A percentile compares a stretch with the other conserved stretches of the same genome.
phyloP scores from a whole-genome alignment of 768 basidiomycete species.

The Pleurotus eryngii region DNA sequence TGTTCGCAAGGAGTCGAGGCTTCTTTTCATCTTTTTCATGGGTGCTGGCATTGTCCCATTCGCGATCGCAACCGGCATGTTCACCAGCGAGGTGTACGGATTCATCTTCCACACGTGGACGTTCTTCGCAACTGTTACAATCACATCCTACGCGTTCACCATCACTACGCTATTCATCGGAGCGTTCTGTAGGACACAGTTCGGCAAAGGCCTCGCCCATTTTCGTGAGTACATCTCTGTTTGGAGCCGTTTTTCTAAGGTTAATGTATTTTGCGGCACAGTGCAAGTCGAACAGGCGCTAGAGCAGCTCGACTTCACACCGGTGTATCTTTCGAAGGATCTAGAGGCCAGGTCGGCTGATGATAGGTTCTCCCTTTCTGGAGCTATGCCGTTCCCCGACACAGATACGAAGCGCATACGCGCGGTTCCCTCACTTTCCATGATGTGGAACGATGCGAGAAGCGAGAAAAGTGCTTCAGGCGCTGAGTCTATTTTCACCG shows the following conservation, averaged over 20 bases:
- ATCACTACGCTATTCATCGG: constrained; percentile 39
- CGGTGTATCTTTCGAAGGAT: constrained; percentile 34
- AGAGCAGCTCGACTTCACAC: constrained; percentile 41
- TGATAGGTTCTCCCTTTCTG: constrained; percentile 3
- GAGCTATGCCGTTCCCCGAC: neutral
- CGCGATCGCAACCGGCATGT: neutral
- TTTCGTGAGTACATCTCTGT: constrained; percentile 36
- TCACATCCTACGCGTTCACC: constrained; percentile 39
- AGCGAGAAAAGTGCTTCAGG: neutral
- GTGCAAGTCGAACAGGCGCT: constrained; percentile 38
- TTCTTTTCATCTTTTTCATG: constrained; percentile 36
- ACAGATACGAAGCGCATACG: constrained; percentile 1
- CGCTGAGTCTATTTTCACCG: neutral
- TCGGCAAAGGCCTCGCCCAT: constrained; percentile 51
- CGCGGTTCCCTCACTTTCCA: neutral
- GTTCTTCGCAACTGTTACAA: constrained; percentile 46
- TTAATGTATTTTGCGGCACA: constrained; percentile 9
- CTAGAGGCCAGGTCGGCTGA: constrained; percentile 14
- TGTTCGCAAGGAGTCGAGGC: constrained; percentile 41
- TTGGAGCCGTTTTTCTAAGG: no score
- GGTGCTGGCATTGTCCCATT: constrained; percentile 16
- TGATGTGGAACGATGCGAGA: neutral
- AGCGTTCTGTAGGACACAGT: constrained; percentile 48
- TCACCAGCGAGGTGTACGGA: constrained; percentile 31
- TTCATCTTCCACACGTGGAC: constrained; percentile 41